Base-by-base conservation (phyloP, 139 green algal species). In the Astrephomene gubernaculifera region DNA sequence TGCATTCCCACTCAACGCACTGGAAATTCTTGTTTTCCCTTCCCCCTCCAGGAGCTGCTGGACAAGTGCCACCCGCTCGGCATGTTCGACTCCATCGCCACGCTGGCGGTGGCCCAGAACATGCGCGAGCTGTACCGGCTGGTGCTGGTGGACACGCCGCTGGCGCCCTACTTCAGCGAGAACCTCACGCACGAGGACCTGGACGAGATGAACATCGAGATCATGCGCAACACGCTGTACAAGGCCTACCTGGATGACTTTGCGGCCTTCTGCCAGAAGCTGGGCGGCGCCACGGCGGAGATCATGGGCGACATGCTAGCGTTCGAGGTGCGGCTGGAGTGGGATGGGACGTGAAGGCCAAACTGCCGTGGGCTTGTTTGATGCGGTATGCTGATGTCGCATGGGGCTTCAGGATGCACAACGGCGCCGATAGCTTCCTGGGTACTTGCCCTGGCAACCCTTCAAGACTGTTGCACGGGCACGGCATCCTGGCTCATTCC, bases 161-260 rank as follows among this genome's bases (percentile, higher is more conserved):
- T 99, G 69, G 96, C 96, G 9, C 96, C 96, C 21, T 99, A 99
- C 93, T 99, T 99, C 85, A 94, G 89, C 43, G 93, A 95, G 73
- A 94, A 94, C 85, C 89, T 97, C 25, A 95, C 92, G 2, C 91
- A 92, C 41, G 95, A 99, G 89, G 96, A 99, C 78, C 91, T 99
- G 88, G 97, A 99, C 80, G 97, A 99, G 86, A 99, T 99, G 96
- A 99, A 99, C 90, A 97, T 99, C 43, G 97, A 99, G 90, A 96
- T 99, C 86, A 96, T 99, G 93, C 87, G 95, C 73, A 99, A 99
- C 93, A 98, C 94, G 43, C 90, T 99, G 79, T 99, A 99, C 95
- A 99, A 99, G 90, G 96, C 97, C 0, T 99, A 99, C 92, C 92
- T 99, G 70, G 95, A 99, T 69, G 97, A 99, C 91, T 99, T 99